Evolutionary conservation across 345 rosid genomes (phyloP).

Genomic region (Stellera chamaejasme): DNA sequence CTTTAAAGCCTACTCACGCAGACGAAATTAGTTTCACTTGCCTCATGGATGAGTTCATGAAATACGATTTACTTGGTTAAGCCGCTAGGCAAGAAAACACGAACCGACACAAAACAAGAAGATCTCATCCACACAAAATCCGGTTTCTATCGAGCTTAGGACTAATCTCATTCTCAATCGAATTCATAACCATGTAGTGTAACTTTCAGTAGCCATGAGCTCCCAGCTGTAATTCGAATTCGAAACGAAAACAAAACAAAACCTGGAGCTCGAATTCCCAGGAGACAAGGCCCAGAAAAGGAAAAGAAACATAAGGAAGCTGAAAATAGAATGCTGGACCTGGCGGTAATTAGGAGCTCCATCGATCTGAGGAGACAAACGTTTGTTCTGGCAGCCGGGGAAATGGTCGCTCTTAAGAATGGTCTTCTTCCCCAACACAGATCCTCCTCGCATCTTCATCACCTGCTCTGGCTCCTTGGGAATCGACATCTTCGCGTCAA

Average conservation of each 20-base stretch:
- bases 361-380: constrained; percentile 81
- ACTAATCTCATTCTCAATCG: too few relatives aligned
- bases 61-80: too few relatives aligned
- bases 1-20: too few relatives aligned
- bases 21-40: too few relatives aligned
- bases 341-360: constrained; percentile 99
- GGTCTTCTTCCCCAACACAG: constrained; percentile 94
- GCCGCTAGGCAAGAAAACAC: too few relatives aligned
- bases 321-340: constrained; percentile 27
- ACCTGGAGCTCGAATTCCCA: background rate
- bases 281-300: background rate
- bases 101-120: too few relatives aligned
- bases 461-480: constrained; percentile 87
- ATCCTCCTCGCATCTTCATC: constrained; percentile 89
- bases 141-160: too few relatives aligned
- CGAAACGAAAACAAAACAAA: background rate
- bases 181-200: too few relatives aligned
- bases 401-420: constrained; percentile 97
- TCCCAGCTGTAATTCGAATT: background rate
- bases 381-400: constrained; percentile 99
- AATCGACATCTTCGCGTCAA: constrained; percentile 43
- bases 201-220: too few relatives aligned
- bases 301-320: background rate
- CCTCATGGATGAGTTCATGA: too few relatives aligned
- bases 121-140: too few relatives aligned